Base-by-base conservation (phyloP, 2,329 filamentous ascomycete genomes). In the Coniella lustricola region DNA sequence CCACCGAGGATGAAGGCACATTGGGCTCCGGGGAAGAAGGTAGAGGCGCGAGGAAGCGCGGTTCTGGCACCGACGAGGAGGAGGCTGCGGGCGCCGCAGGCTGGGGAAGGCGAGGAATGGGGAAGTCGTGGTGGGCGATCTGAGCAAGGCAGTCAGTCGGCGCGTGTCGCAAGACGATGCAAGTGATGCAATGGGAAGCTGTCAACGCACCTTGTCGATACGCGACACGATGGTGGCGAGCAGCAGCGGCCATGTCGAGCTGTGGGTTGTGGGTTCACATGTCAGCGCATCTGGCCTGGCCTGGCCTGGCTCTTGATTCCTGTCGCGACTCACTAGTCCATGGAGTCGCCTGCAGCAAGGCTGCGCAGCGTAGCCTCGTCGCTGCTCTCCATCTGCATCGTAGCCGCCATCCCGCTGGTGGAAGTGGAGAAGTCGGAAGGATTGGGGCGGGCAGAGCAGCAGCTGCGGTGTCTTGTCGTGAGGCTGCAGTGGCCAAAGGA, bases 61-160 rank as follows among this genome's bases (percentile, higher is more conserved):
- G 64, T 50, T 65, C 68, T 53, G 62, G 60, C 51, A 69, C 61
- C 47, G 69, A n/a, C n/a, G n/a, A 61, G 56, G 62, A 60, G 51
- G 69, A 61, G 48, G 69, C 61, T 57, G 68, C 60, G 52, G 67
- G 5, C 25, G 25, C 65, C 37, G 69, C 59, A 20, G 66, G 66
- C 12, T 68, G 67, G 14, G 70, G 67, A 31, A 76, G 74, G 45
- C 80, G 67, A 46, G 86, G 86, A 57, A 85, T 83, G 36, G 86
- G 82, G 59, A 95, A 95, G 45, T 84, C 82, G 62, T 81, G 75
- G 64, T 79, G 77, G 35, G 86, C 79, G 56, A 90, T 91, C 87
- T 94, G 40, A 31, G 25, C 36, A 10, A 45, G 44, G 52, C 32
- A 52, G 51, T 32, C 21, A 17, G 21, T 25, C 37, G 37, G 17